Evolutionary conservation across 2,329 filamentous ascomycete species (phyloP).

Genomic region (Verticillium albo-atrum): DNA sequence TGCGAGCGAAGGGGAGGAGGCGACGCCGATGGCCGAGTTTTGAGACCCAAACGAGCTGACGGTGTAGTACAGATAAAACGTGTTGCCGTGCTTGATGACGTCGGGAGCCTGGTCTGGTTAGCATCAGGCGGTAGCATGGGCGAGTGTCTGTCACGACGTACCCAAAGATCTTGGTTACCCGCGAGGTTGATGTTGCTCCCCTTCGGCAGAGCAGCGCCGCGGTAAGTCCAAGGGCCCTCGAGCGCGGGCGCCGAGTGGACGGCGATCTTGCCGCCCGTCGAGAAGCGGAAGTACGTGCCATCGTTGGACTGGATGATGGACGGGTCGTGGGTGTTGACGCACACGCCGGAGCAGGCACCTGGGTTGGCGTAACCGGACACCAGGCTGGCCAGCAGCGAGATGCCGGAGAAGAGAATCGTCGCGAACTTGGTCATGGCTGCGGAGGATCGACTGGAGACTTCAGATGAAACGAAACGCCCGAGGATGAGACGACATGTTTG

Average conservation of each 20-base stretch:
- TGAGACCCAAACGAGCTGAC: constrained; percentile 60
- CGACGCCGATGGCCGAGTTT: constrained; percentile 55
- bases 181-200: constrained; percentile 33
- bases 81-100: constrained; percentile 48
- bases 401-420: not conserved
- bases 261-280: constrained; percentile 33
- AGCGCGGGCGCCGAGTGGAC: constrained; percentile 32
- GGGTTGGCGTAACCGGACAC: constrained; percentile 21
- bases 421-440: not conserved
- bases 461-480: not conserved
- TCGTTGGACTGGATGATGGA: constrained; percentile 32
- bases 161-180: constrained; percentile 39
- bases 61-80: constrained; percentile 65
- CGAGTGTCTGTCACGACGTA: constrained; percentile 10
- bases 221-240: constrained; percentile 36
- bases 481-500: not conserved
- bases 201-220: constrained; percentile 31
- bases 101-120: constrained; percentile 54
- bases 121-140: not conserved
- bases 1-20: constrained; percentile 40
- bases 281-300: constrained; percentile 38
- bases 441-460: not conserved
- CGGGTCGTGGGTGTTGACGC: constrained; percentile 32
- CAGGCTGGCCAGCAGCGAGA: not conserved
- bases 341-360: constrained; percentile 30